phyloP scores from a whole-genome alignment of 352 stramenopile species.

The Chrysophaeum taylorii region DNA sequence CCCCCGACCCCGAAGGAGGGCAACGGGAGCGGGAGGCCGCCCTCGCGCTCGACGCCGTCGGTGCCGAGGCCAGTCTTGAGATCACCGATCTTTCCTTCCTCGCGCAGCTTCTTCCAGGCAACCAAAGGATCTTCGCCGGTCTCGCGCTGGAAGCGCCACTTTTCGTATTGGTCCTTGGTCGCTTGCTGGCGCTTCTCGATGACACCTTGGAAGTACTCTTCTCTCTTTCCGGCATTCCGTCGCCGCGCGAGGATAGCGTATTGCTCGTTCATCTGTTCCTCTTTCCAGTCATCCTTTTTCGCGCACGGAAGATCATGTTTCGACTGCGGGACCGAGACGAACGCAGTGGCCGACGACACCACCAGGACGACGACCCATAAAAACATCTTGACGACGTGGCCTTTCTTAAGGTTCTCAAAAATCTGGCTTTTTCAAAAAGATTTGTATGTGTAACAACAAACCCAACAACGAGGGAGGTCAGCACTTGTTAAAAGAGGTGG shows the following conservation, averaged over 20 bases:
- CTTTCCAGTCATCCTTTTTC: slow-evolving; percentile 29
- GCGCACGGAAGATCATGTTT: too few species aligned
- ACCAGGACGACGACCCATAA: too few species aligned
- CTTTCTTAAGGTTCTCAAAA: too few species aligned
- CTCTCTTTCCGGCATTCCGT: neutral
- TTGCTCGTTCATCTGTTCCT: slow-evolving; percentile 22
- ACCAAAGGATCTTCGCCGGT: slow-evolving; percentile 25
- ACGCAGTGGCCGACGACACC: too few species aligned
- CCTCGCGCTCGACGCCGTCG: slow-evolving; percentile 13
- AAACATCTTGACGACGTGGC: too few species aligned
- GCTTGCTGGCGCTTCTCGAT: slow-evolving; percentile 10
- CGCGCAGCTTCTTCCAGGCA: slow-evolving; percentile 31
- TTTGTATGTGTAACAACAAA: too few species aligned
- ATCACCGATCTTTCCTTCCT: slow-evolving; percentile 35
- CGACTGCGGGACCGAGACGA: too few species aligned
- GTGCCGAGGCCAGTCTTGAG: slow-evolving; percentile 23
- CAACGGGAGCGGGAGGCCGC: slow-evolving; percentile 13
- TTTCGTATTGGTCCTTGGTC: slow-evolving; percentile 26
- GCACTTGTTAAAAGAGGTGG: too few species aligned
- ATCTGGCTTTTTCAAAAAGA: too few species aligned
- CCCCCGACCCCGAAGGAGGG: slow-evolving; percentile 24
- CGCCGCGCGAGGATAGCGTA: slow-evolving; percentile 14
- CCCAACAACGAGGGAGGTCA: too few species aligned
- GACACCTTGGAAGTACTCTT: slow-evolving; percentile 17
- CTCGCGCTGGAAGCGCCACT: slow-evolving; percentile 33